Evolutionary conservation across 1,284 basidiomycete species (phyloP).

Genomic region (Ganoderma meredithae): DNA sequence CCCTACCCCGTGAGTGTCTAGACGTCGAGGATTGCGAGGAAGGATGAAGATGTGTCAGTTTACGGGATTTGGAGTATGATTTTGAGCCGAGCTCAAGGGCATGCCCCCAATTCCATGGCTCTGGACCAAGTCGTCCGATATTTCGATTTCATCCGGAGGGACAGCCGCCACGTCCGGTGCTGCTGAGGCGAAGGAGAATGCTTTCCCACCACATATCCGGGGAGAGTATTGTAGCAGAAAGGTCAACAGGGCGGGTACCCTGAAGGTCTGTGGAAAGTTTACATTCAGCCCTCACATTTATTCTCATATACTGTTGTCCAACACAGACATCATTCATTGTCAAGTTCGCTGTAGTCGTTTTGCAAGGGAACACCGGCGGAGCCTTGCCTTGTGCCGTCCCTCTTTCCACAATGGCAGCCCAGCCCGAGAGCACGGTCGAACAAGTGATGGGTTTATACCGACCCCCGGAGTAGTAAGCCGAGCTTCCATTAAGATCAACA

Average conservation of each 20-base stretch:
- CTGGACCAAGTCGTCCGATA: neutral
- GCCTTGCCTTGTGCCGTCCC: too few species aligned
- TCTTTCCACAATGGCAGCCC: neutral
- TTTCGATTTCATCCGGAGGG: neutral
- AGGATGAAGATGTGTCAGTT: too few species aligned
- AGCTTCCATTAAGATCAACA: neutral
- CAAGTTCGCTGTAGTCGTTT: neutral
- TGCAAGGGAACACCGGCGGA: too few species aligned
- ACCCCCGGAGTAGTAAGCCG: neutral
- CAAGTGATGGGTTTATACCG: neutral
- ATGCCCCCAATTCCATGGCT: neutral
- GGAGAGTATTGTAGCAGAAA: neutral
- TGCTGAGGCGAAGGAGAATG: neutral
- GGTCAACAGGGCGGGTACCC: neutral
- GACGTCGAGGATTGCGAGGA: neutral
- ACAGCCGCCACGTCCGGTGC: neutral
- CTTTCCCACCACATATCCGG: neutral
- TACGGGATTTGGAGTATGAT: neutral
- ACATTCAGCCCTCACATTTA: neutral
- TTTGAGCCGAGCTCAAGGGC: neutral
- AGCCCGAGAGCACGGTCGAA: neutral
- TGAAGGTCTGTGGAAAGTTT: neutral
- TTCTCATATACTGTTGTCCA: neutral
- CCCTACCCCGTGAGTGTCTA: too few species aligned
- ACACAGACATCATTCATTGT: neutral